Evolutionary conservation across 768 basidiomycete genomes (phyloP).

Genomic region (Coprinellus micaceus): DNA sequence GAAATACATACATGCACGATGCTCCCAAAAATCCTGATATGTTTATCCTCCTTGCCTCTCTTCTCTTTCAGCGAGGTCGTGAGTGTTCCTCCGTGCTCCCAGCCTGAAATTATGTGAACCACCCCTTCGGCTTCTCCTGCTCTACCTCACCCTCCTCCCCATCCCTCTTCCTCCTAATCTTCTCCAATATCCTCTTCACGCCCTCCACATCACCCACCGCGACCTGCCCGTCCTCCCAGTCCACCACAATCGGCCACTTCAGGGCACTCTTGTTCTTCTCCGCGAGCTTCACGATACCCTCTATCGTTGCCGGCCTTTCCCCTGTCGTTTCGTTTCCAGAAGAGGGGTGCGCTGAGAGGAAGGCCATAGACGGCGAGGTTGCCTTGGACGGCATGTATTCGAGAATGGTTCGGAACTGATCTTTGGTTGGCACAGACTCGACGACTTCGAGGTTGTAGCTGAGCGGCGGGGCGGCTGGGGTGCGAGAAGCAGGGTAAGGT

Average conservation of each 20-base stretch:
- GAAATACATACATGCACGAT: too few relatives aligned
- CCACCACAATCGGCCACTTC: constrained; percentile 79
- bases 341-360: constrained; percentile 61
- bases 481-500: constrained; percentile 60
- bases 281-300: constrained; percentile 48
- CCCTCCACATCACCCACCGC: constrained; percentile 66
- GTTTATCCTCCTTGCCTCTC: too few relatives aligned
- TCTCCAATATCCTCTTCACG: constrained; percentile 65
- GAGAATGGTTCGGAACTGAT: constrained; percentile 66
- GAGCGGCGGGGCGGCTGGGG: constrained; percentile 46
- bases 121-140: constrained; percentile 48
- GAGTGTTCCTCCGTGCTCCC: not conserved
- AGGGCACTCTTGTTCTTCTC: constrained; percentile 54
- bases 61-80: too few relatives aligned
- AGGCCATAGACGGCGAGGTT: constrained; percentile 36
- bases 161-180: constrained; percentile 60
- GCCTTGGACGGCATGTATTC: constrained; percentile 50
- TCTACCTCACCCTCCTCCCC: constrained; percentile 54
- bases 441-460: constrained; percentile 71
- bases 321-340: constrained; percentile 38
- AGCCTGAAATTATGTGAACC: constrained; percentile 38
- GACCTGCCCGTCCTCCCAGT: constrained; percentile 67
- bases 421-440: constrained; percentile 60
- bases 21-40: too few relatives aligned
- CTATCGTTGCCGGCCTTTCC: constrained; percentile 34